phyloP scores from a whole-genome alignment of 805 yeast species.

The Barnettozyma vustinii region DNA sequence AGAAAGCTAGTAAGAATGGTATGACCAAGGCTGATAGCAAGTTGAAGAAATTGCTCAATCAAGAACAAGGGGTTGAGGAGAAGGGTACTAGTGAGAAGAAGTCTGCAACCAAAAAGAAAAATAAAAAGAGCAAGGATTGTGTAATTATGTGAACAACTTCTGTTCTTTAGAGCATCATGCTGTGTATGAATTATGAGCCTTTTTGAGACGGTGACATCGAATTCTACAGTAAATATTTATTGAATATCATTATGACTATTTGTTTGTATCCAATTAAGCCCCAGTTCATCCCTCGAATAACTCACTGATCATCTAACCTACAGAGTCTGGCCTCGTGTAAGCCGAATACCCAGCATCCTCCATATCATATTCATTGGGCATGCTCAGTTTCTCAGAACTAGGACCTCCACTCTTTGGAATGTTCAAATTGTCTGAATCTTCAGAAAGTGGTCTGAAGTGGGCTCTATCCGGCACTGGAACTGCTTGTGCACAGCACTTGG shows the following conservation, averaged over 20 bases:
- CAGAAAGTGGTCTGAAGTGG: conserved; percentile 5
- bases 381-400: not conserved
- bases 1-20: conserved; percentile 61
- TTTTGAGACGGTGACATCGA: not conserved
- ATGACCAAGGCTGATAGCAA: conserved; percentile 44
- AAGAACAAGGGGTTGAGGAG: not conserved
- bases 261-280: no score
- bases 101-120: conserved; percentile 6
- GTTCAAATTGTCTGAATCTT: conserved; percentile 2
- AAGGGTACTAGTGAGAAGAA: conserved; percentile 8
- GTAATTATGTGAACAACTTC: conserved; percentile 17
- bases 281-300: no score
- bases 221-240: not conserved
- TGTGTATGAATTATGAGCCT: not conserved
- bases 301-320: not conserved
- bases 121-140: conserved; percentile 20
- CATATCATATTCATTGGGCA: not conserved
- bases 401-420: not conserved
- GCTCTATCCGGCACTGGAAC: conserved; percentile 10
- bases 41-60: conserved; percentile 14
- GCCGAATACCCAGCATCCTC: not conserved
- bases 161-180: not conserved
- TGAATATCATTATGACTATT: not conserved
- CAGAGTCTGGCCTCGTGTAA: not conserved
- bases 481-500: not conserved